phyloP scores from a whole-genome alignment of 2,329 filamentous ascomycete species.

The Pseudogymnoascus sp. region DNA sequence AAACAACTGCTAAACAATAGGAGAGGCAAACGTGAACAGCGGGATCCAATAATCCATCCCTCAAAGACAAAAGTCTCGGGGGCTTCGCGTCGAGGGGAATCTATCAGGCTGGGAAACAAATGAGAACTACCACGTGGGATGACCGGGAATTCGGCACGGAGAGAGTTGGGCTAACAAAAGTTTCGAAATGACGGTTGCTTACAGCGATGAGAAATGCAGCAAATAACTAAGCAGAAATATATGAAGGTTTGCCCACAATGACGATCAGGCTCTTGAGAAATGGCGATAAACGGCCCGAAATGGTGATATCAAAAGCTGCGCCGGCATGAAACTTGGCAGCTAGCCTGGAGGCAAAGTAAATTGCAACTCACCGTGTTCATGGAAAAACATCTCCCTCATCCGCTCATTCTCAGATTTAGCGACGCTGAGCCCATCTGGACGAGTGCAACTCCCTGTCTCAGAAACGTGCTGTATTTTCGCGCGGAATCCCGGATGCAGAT shows the following conservation, averaged over 20 bases:
- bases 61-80: background rate
- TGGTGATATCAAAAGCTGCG: background rate
- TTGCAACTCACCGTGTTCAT: background rate
- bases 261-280: background rate
- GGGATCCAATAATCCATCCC: background rate
- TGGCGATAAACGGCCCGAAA: constrained; percentile 6
- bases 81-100: background rate
- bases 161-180: background rate
- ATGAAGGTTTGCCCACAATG: background rate
- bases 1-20: background rate
- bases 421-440: background rate
- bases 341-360: background rate
- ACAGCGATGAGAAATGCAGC: background rate
- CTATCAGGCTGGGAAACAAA: background rate
- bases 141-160: background rate
- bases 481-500: constrained; percentile 6
- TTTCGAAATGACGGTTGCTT: background rate
- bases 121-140: background rate
- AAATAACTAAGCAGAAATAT: background rate
- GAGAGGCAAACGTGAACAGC: background rate
- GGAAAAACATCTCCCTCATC: background rate
- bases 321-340: background rate
- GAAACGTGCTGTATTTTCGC: background rate
- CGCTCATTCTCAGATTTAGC: background rate
- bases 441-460: background rate